Evolutionary conservation across 106 monocot genomes (phyloP), one percentile per base, ranked within the genome.

Genomic region (Allium fistulosum): DNA sequence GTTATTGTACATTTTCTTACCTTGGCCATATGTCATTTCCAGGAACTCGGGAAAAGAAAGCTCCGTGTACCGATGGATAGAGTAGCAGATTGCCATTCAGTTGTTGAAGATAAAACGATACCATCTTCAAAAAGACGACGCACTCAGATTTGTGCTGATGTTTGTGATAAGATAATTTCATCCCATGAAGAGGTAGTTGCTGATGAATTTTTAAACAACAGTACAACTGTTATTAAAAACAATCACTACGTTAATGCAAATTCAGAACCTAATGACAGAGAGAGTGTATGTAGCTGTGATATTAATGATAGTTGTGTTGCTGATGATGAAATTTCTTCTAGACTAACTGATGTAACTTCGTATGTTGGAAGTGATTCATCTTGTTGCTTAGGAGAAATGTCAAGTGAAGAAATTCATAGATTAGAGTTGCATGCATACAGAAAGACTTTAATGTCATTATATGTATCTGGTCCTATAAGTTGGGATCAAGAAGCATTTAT

Each of bases 131-230:
- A 37, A 37, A 37, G 37, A 5, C 37, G 37, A 5, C 37, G 37
- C 37, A 37, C 37, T 37, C 37, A 37, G 1, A 37, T 37, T 37
- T 37, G 37, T 37, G 37, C 37, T 37, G 37, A 37, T 37, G 37
- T 37, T 37, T 2, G 37, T 37, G 37, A 37, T 37, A 37, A 37
- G 37, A 47, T 50, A 57, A 6, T 51, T 50, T 59, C 73, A 74
- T 52, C 49, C 49, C 64, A 68, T 15, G 58, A 75, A 66, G 73
- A 84, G 80, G 84, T 80, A 80, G 76, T 76, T 76, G 79, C 55
- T 80, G 76, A 65, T 80, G 26, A 67, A 75, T 76, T 68, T 48
- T 59, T 79, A 63, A 68, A 76, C 60, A 64, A 80, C 66, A 74
- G 61, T 61, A 60, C 53, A 53, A 59, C 37, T 37, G 5, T 37